Evolutionary conservation across 1,284 basidiomycete genomes (phyloP), one percentile per base, ranked within the genome.

Genomic region (Moesziomyces antarcticus): DNA sequence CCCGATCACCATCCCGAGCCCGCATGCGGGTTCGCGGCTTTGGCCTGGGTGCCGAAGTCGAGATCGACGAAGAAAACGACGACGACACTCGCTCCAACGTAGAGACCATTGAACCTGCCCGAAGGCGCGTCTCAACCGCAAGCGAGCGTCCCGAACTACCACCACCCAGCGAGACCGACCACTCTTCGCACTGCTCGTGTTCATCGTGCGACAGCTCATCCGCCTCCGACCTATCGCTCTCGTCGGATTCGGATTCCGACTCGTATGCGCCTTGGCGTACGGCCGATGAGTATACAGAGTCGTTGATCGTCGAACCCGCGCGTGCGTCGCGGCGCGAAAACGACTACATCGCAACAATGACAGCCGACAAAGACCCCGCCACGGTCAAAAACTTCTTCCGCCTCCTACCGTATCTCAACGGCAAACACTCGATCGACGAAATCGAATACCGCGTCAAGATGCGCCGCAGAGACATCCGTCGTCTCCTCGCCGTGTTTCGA

Each of bases 291-390:
- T 52, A 43, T 24, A 53, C 37, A 10, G 62, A 61, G 13, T 51
- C 89, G 1, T 89, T 94, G 82, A 93, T 95, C 52, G 86, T 87
- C 55, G 91, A 94, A 84, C 93, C 93, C n/a, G 90, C 89, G 1
- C 87, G 90, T 37, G 93, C 93, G 24, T 92, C 90, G 14, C 87
- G 89, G 9, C 81, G 90, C 56, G 91, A 95, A 83, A 88, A 90
- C 50, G 87, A 88, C 58, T 95, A 93, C 92, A 86, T 95, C 50
- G 87, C 89, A 22, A 91, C 89, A 16, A 95, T 95, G 91, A 90
- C 90, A 1, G 89, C 90, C 20, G 91, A 90, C 6, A 93, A 92
- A 82, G 90, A 91, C 47, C 40, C 71, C 0, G 60, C 54, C 41
- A 66, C 73, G 11, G 60, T 60, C 33, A 66, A 79, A 30, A 58